Conservation (phyloP, 345 rosid species). For the Geranium rotundifolium region DNA sequence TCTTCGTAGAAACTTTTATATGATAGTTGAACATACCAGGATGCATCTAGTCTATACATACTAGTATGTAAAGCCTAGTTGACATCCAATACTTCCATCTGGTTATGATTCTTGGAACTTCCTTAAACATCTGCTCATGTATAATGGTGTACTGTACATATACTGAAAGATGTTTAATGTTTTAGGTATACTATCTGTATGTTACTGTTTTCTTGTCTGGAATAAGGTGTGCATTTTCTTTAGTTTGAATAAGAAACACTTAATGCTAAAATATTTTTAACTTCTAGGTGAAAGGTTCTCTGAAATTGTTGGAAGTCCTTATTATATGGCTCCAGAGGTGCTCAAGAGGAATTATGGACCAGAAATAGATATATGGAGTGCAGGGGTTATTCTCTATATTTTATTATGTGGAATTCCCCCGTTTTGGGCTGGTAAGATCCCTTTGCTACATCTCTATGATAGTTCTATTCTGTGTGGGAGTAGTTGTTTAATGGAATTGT, state of each 20-base stretch:
- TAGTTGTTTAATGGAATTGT: too few species aligned
- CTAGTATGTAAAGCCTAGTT: too few species aligned
- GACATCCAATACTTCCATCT: too few species aligned
- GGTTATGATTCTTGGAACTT: too few species aligned
- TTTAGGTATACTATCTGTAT: background rate
- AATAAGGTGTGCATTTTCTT: background rate
- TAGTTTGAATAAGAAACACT: background rate
- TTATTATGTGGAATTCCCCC: constrained; percentile 97
- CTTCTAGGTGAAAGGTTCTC: constrained; percentile 84
- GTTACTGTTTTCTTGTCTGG: too few species aligned
- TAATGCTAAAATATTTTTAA: constrained; percentile 4
- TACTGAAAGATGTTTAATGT: too few species aligned
- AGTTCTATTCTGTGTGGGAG: constrained; percentile 3
- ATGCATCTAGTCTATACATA: too few species aligned
- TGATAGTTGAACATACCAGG: too few species aligned
- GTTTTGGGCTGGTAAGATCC: constrained; percentile 94
- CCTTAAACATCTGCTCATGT: too few species aligned
- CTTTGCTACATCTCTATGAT: background rate
- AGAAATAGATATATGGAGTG: constrained; percentile 99
- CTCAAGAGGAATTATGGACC: constrained; percentile 95
- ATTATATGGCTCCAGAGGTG: too few species aligned
- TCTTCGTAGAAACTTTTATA: too few species aligned
- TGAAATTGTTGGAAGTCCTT: constrained; percentile 99
- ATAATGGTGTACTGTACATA: too few species aligned
- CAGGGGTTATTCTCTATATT: constrained; percentile 94